Evolutionary conservation across 2,329 filamentous ascomycete genomes (phyloP).

Genomic region (Trichoderma atrobrunneum): DNA sequence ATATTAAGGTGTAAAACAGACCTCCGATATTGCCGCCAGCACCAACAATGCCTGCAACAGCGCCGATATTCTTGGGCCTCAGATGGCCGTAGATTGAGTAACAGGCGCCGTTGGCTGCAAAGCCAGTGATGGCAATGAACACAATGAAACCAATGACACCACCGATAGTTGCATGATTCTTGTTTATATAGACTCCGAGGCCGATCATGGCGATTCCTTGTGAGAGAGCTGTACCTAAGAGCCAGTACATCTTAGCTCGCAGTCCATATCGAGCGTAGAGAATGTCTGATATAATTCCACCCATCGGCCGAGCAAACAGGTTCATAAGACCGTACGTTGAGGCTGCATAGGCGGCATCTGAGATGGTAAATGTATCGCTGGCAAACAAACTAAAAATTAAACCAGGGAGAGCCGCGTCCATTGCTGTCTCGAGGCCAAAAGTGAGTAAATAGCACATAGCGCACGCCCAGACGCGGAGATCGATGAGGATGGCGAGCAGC

Average conservation of each 20-base stretch:
- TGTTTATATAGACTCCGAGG: constrained; percentile 48
- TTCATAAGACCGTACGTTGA: constrained; percentile 72
- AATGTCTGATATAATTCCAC: constrained; percentile 55
- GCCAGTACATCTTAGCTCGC: constrained; percentile 47
- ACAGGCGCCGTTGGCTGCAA: constrained; percentile 82
- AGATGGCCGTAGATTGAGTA: constrained; percentile 86
- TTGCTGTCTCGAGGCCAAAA: constrained; percentile 61
- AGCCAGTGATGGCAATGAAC: constrained; percentile 76
- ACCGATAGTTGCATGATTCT: constrained; percentile 56
- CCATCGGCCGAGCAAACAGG: constrained; percentile 62
- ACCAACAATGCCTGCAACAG: constrained; percentile 73
- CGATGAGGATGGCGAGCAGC: constrained; percentile 46
- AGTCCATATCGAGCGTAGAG: constrained; percentile 43
- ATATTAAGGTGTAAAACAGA: constrained; percentile 78
- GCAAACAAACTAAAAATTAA: constrained; percentile 59
- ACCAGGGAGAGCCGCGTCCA: constrained; percentile 57
- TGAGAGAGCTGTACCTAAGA: constrained; percentile 52
- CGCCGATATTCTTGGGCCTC: constrained; percentile 76
- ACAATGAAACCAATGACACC: constrained; percentile 76
- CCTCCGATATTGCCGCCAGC: constrained; percentile 82
- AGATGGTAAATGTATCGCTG: constrained; percentile 53
- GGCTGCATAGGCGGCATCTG: constrained; percentile 52
- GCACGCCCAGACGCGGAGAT: constrained; percentile 54
- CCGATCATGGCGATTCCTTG: constrained; percentile 60
- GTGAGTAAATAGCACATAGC: constrained; percentile 57